Percentiles rank a stretch among this genome's conserved stretches.
Conservation (phyloP, 148 eudicot genomes). For the Chenopodium berlandieri region DNA sequence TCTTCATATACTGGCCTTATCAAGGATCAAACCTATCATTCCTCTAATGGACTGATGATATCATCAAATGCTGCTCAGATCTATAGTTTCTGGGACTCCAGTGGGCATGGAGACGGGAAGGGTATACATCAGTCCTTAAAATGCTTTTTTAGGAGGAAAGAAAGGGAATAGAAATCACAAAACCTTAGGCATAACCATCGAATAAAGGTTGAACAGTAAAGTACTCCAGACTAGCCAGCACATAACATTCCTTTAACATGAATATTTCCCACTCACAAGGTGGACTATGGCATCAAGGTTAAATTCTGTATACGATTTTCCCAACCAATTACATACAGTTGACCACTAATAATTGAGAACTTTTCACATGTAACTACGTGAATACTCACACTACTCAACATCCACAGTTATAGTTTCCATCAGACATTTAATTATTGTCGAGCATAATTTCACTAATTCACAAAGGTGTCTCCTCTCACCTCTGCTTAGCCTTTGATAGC, state of each 20-base stretch:
- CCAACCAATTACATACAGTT: background rate
- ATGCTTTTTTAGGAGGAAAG: background rate
- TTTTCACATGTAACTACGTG: background rate
- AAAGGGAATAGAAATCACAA: background rate
- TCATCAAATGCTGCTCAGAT: background rate
- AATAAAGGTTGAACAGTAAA: background rate
- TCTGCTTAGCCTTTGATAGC: background rate
- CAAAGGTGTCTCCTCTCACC: background rate
- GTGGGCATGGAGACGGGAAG: background rate
- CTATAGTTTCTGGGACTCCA: background rate
- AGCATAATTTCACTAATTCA: background rate
- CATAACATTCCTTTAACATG: background rate
- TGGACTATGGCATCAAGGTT: background rate
- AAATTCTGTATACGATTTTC: background rate
- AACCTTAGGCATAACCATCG: background rate
- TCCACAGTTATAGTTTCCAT: background rate
- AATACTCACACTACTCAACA: background rate
- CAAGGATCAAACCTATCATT: background rate
- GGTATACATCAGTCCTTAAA: background rate
- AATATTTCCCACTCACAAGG: background rate
- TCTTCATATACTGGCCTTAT: background rate
- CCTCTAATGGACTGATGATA: background rate
- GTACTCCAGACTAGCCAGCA: background rate
- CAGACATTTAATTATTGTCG: background rate
- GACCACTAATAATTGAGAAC: background rate